Percentiles rank a stretch among this genome's conserved stretches.
Conservation (phyloP, 495 filamentous ascomycete genomes). For the Tuber umbilicatum region DNA sequence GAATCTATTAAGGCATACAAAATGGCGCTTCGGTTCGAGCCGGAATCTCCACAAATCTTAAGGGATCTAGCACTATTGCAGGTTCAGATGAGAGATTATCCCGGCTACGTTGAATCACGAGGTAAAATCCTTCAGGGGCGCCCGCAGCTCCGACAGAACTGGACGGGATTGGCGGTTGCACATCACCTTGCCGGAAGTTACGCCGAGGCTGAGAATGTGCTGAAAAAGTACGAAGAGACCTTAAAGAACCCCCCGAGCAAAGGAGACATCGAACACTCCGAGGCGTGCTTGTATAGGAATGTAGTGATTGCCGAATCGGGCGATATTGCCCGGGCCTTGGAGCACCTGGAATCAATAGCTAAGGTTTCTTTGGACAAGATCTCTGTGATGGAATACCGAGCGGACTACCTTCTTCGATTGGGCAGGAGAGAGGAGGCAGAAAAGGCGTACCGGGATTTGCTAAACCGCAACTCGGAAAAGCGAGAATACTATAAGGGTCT, state of each 20-base stretch:
- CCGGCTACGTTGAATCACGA: slow-evolving; percentile 83
- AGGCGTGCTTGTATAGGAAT: slow-evolving; percentile 94
- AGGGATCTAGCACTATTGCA: slow-evolving; percentile 88
- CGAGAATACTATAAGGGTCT: slow-evolving; percentile 77
- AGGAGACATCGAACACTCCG: slow-evolving; percentile 86
- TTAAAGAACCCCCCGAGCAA: slow-evolving; percentile 67
- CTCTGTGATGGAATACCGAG: slow-evolving; percentile 82
- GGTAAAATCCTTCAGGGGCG: slow-evolving; percentile 74
- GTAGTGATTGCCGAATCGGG: slow-evolving; percentile 82
- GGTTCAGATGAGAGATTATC: slow-evolving; percentile 93
- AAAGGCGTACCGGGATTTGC: slow-evolving; percentile 67
- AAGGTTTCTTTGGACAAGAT: slow-evolving; percentile 76
- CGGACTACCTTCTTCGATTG: slow-evolving; percentile 74
- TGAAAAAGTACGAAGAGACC: slow-evolving; percentile 88
- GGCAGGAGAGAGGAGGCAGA: slow-evolving; percentile 73
- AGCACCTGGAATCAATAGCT: slow-evolving; percentile 71
- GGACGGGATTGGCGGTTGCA: slow-evolving; percentile 90
- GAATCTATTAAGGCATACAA: slow-evolving; percentile 99
- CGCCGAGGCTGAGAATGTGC: slow-evolving; percentile 76
- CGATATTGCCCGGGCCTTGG: slow-evolving; percentile 69
- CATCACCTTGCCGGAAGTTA: slow-evolving; percentile 83
- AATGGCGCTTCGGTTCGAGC: slow-evolving; percentile 83
- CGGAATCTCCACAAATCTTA: slow-evolving; percentile 87
- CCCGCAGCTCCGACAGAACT: slow-evolving; percentile 76
- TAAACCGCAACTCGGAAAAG: slow-evolving; percentile 84